phyloP scores from a whole-genome alignment of 345 rosid genomes.

The Citrus glauca region DNA sequence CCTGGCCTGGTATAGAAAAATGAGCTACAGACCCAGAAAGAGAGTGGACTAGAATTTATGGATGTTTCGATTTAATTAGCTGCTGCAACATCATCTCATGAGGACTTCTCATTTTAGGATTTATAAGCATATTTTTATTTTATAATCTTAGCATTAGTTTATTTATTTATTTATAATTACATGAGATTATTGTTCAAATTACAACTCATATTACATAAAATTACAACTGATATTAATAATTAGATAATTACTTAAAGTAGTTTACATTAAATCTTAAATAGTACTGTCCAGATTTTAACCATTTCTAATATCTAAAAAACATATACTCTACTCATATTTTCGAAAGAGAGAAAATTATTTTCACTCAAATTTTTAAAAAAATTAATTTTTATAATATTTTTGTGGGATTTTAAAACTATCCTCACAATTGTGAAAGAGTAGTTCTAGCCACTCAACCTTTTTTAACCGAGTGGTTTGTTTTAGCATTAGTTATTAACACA shows the following conservation, averaged over 20 bases:
- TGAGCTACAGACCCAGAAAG: constrained; percentile 16
- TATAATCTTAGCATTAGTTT: background rate
- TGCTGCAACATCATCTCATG: background rate
- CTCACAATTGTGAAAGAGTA: too few relatives aligned
- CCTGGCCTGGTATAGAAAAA: constrained; percentile 55
- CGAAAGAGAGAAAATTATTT: fast-evolving
- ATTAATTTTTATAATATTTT: too few relatives aligned
- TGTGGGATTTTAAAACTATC: too few relatives aligned
- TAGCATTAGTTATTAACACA: background rate
- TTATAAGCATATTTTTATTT: background rate
- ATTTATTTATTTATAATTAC: too few relatives aligned
- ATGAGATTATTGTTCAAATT: too few relatives aligned
- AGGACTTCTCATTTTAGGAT: background rate
- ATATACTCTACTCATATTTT: too few relatives aligned
- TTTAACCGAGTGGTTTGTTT: too few relatives aligned
- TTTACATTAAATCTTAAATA: too few relatives aligned
- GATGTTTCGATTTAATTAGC: background rate
- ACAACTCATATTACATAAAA: too few relatives aligned
- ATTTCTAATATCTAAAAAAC: fast-evolving
- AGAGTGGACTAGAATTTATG: constrained; percentile 16
- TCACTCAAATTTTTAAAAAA: too few relatives aligned
- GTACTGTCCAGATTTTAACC: fast-evolving
- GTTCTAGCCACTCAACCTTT: fast-evolving
- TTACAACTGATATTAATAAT: too few relatives aligned
- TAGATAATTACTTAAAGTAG: fast-evolving